Evolutionary conservation across 495 filamentous ascomycete species (phyloP), one percentile per base, ranked within the genome.

Genomic region (Gamarada debralockiae): DNA sequence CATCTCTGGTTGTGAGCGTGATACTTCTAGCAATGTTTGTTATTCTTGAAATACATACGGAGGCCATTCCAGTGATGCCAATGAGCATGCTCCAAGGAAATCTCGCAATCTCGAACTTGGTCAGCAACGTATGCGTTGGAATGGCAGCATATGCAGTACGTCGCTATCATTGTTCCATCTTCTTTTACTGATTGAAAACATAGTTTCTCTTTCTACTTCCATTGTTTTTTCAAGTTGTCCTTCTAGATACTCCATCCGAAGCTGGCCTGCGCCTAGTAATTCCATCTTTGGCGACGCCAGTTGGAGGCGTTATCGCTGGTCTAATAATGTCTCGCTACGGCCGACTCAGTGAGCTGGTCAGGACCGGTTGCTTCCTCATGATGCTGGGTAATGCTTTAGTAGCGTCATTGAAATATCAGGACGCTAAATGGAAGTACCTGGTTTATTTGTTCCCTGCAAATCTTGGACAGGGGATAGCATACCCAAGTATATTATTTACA

Each of bases 251-350:
- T 6, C 74, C 82, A 6, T 76, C 77, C 5, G 77, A 72, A 45
- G 80, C 82, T 2, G 82, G 80, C 8, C 71, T 70, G 1, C 70
- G 81, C 22, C 71, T 84, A 12, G 77, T 75, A 0, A 78, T 84
- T 20, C 80, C 82, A 7, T 84, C 79, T 13, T 64, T 84, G 2
- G 79, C 78, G 18, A 83, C 79, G 0, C 81, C 80, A 3, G 68
- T 83, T 21, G 80, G 81, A 2, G 79, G 79, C 6, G 67, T 84
- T 20, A 66, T 83, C 31, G 73, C 82, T 1, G 82, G 82, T 0
- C 61, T 83, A 23, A 71, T 85, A 27, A 85, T 85, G 81, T 83
- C 82, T 1, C 74, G 73, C 29, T 84, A 78, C 76, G 80, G 81
- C 0, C 81, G 74, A 51, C 64, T 85, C 1, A 67, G 76, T 13